Conservation (phyloP, 2,329 filamentous ascomycete species). For the Xylaria sp. region DNA sequence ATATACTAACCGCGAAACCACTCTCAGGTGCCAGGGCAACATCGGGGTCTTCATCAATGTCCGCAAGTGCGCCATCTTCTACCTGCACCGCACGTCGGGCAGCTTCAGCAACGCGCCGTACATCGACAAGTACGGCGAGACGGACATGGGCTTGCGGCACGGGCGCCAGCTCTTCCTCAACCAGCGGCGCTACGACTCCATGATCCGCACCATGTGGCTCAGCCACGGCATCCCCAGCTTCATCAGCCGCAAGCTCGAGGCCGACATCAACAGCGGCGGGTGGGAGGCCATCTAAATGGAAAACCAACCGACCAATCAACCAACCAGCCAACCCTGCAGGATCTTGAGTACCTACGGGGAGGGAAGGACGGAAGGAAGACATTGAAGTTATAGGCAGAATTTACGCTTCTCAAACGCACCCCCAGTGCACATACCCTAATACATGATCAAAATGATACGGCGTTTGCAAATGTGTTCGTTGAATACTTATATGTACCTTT, state of each 20-base stretch:
- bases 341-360: no score
- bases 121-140: conserved; percentile 93
- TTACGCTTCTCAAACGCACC: no score
- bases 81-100: conserved; percentile 79
- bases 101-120: conserved; percentile 89
- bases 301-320: not conserved
- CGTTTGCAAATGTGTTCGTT: no score
- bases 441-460: no score
- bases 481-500: no score
- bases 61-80: conserved; percentile 90
- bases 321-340: no score
- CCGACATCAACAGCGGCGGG: conserved; percentile 94
- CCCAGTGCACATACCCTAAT: no score
- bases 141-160: conserved; percentile 85
- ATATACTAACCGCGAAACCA: conserved; percentile 28
- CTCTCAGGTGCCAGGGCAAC: conserved; percentile 76
- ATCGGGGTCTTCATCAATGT: conserved; percentile 97
- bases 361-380: no score
- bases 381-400: no score
- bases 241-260: conserved; percentile 87
- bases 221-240: conserved; percentile 84
- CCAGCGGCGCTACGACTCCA: conserved; percentile 88
- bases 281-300: conserved; percentile 81
- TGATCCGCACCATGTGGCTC: conserved; percentile 85
- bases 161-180: conserved; percentile 90